phyloP scores from a whole-genome alignment of 2,329 filamentous ascomycete species.

The Pestalotiopsis sp. region DNA sequence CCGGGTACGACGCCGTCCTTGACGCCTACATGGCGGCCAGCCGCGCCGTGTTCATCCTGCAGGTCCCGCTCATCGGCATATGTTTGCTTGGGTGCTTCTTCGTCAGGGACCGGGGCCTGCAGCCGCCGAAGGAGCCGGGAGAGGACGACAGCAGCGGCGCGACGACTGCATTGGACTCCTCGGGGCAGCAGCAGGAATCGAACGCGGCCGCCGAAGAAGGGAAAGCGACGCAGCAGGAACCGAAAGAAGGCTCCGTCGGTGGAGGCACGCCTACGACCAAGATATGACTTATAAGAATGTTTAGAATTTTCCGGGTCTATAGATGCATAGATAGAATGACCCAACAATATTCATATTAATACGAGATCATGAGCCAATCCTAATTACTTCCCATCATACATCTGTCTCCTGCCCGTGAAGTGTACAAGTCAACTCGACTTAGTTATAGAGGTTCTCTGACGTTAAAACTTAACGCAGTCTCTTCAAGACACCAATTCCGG shows the following conservation, averaged over 20 bases:
- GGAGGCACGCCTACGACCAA: neutral
- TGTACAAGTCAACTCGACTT: no score
- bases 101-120: conserved; percentile 52
- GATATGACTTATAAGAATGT: neutral
- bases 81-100: conserved; percentile 53
- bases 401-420: no score
- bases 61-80: conserved; percentile 53
- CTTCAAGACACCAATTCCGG: neutral
- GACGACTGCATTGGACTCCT: neutral
- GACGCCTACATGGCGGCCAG: conserved; percentile 56
- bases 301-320: neutral
- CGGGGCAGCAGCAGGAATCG: neutral
- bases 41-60: conserved; percentile 56
- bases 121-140: conserved; percentile 21
- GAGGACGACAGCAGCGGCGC: neutral
- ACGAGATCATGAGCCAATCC: neutral
- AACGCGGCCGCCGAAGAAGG: neutral
- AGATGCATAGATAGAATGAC: neutral
- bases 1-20: conserved; percentile 36
- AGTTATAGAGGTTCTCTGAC: no score
- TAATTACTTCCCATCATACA: neutral
- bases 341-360: neutral
- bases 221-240: neutral
- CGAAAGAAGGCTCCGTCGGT: neutral
- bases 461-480: no score